Evolutionary conservation across 2,329 filamentous ascomycete genomes (phyloP), one percentile per base, ranked within the genome.

Genomic region (Diaporthe caulivora): DNA sequence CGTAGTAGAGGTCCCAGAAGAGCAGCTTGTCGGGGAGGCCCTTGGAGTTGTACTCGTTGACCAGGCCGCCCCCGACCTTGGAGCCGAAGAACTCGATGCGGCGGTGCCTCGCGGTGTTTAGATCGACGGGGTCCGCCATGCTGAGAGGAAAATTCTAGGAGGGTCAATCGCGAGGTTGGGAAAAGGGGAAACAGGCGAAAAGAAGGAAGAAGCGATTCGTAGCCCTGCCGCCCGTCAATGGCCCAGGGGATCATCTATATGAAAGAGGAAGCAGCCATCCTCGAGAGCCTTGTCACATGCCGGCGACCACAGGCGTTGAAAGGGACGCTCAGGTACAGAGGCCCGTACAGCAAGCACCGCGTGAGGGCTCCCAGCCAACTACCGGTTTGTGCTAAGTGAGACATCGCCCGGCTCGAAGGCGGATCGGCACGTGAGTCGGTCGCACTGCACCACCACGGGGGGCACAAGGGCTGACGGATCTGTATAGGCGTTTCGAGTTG

Each of bases 31-130:
- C 86, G 1, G 89, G 88, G 76, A 85, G 81, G 77, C 90, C 88
- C 10, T 90, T 92, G 80, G 92, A 91, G 76, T 85, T 84, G 80
- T 91, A 91, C 80, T 87, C 89, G 80, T 89, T 90, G 77, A 90
- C 86, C 24, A 85, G 84, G 69, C 84, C 80, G 74, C 87, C 89
- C 72, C 89, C 89, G 58, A 90, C 82, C 78, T 92, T 89, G 2
- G 89, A 91, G 75, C 86, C 87, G 77, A 89, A 88, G 81, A 90
- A 91, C 60, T 87, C 34, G 62, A 74, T 65, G 21, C 42, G n/a
- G 34, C 60, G 44, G 5, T 55, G 60, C 3, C 17, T 65, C 17
- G 60, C 3, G 21, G 60, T 37, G 21, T 31, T 34, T 29, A 6
- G 9, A 40, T 34, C 21, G 67, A 37, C 11, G 7, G 60, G 21